phyloP scores from a whole-genome alignment of 352 stramenopile species.

The Phytophthora lateralis region DNA sequence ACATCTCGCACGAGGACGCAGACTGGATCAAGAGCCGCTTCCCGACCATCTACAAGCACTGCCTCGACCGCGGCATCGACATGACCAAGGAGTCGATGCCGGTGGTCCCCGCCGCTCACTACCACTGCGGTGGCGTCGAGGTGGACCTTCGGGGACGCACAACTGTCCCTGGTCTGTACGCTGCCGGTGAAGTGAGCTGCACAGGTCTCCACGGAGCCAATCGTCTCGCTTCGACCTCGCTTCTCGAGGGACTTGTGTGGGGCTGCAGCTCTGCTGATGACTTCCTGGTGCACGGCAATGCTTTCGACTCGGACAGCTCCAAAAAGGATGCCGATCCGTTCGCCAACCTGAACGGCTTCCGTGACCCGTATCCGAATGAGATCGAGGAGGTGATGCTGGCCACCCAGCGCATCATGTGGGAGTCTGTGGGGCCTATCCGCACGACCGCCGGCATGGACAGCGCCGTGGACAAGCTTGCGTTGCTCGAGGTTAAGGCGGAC shows the following conservation, averaged over 20 bases:
- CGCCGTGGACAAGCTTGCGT: constrained; percentile 81
- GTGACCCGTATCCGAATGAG: constrained; percentile 53
- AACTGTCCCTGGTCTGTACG: constrained; percentile 85
- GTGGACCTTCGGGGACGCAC: constrained; percentile 90
- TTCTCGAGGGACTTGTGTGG: constrained; percentile 95
- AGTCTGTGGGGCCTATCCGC: constrained; percentile 92
- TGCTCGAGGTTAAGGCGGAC: constrained; percentile 79
- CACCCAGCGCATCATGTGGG: constrained; percentile 92
- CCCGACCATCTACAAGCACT: constrained; percentile 88
- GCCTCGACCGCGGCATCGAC: constrained; percentile 84
- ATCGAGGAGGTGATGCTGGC: constrained; percentile 66
- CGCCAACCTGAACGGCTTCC: constrained; percentile 38
- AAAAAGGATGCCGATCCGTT: constrained; percentile 47
- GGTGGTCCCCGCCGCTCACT: constrained; percentile 93
- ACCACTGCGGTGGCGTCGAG: constrained; percentile 93
- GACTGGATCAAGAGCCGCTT: constrained; percentile 90
- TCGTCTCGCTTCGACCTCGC: constrained; percentile 92
- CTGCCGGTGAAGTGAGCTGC: constrained; percentile 93
- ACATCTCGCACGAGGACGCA: constrained; percentile 91
- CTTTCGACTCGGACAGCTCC: constrained; percentile 14
- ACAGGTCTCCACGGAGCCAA: constrained; percentile 96
- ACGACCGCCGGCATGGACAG: constrained; percentile 72
- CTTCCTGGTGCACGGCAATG: constrained; percentile 44
- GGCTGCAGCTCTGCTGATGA: constrained; percentile 89
- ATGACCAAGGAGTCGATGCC: constrained; percentile 91